Evolutionary conservation across 768 basidiomycete genomes (phyloP), one percentile per base, ranked within the genome.

Genomic region (Lyophyllum shimeji): DNA sequence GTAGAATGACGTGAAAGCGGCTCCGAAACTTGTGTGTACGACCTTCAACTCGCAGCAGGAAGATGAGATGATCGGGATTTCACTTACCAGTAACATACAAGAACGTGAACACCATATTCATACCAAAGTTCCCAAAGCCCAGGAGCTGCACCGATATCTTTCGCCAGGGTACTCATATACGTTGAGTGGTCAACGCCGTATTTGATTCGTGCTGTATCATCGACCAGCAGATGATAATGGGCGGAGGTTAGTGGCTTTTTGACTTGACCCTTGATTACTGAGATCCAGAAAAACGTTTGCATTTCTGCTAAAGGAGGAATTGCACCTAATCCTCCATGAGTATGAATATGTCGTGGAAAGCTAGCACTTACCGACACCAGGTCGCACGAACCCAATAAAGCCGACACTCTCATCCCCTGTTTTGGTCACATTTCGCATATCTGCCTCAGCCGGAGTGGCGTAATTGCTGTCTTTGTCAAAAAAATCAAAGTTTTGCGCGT

Each of bases 271-370:
- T 77, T 76, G 33, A 83, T 66, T 5, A 82, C 61, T 5, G 78
- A 75, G 49, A 82, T 78, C 81, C 81, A 84, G 60, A 83, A 80
- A 68, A 83, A 79, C 1, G 75, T 63, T 59, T 86, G 84, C 75
- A 82, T 80, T 65, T 86, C 84, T 0, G 83, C 76, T 47, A 86
- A 81, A 2, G 82, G 80, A 1, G 81, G 82, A 53, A 82, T 83
- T 0, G 82, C 81, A 61, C 82, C 82, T 71, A 59, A 58, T 24
- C 61, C 58, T 24, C 60, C 58, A 2, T 63, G 58, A 21, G 65
- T 59, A 45, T 37, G 7, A 37, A 37, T 37, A 37, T 3, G 15
- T 37, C 20, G 5, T 15, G 33, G 48, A 33, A 13, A 25, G 34
- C 15, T 13, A 37, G 27, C 20, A 60, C 74, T 62, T 57, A 81